phyloP scores from a whole-genome alignment of 352 stramenopile species.

The Pythium inflatum region DNA sequence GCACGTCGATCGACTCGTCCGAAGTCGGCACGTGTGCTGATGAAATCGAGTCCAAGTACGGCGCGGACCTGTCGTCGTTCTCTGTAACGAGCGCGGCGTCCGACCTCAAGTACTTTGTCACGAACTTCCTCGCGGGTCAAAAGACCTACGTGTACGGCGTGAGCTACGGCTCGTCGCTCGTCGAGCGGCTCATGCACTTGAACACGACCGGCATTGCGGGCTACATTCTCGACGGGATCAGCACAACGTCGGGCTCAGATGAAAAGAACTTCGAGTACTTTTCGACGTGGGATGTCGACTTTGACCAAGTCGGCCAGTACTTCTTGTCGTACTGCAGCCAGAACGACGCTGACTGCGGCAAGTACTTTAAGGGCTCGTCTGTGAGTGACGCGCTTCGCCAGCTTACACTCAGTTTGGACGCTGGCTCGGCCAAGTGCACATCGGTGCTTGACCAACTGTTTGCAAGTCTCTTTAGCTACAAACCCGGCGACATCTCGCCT shows the following conservation, averaged over 20 bases:
- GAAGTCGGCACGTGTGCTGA: constrained; percentile 42
- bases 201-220: constrained; percentile 39
- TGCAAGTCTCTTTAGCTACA: constrained; percentile 6
- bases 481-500: constrained; percentile 9
- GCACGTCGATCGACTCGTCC: constrained; percentile 21
- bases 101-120: constrained; percentile 38
- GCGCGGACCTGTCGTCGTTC: constrained; percentile 40
- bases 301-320: constrained; percentile 22
- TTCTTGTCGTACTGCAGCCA: constrained; percentile 20
- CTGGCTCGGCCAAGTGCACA: constrained; percentile 20
- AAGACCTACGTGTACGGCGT: constrained; percentile 56
- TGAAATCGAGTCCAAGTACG: constrained; percentile 45
- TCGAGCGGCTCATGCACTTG: constrained; percentile 58
- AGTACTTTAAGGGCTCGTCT: constrained; percentile 26
- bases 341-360: constrained; percentile 21
- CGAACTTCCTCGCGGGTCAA: constrained; percentile 11
- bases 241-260: constrained; percentile 33
- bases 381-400: constrained; percentile 11
- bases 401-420: constrained; percentile 11
- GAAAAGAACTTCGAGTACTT: constrained; percentile 35
- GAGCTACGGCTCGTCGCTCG: constrained; percentile 60
- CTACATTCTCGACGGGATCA: constrained; percentile 56
- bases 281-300: constrained; percentile 30
- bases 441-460: constrained; percentile 16
- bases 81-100: constrained; percentile 53